phyloP scores from a whole-genome alignment of 495 filamentous ascomycete genomes.

The Collariella sp. region DNA sequence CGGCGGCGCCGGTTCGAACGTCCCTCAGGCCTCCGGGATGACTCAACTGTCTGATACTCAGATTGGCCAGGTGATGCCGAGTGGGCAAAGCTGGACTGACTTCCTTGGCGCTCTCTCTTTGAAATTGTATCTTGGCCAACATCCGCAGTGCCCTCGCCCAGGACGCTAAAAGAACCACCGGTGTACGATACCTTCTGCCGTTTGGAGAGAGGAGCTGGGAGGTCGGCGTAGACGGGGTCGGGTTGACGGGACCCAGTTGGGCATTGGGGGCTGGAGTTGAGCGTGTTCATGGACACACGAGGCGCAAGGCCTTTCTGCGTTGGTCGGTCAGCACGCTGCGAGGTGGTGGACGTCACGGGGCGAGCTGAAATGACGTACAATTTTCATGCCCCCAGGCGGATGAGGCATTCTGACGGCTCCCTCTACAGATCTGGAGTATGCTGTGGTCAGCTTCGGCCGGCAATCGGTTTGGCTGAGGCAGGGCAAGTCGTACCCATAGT shows the following conservation, averaged over 20 bases:
- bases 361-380: not conserved
- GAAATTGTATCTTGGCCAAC: constrained; percentile 13
- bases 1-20: constrained; percentile 9
- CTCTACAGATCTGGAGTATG: constrained; percentile 15
- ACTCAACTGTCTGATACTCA: constrained; percentile 20
- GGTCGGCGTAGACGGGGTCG: not conserved
- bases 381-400: not conserved
- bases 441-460: constrained; percentile 2
- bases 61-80: constrained; percentile 1
- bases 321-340: not conserved
- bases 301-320: not conserved
- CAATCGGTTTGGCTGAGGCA: not conserved
- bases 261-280: constrained; percentile 1
- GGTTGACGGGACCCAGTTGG: not conserved
- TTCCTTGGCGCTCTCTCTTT: constrained; percentile 6
- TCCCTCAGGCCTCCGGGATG: not conserved
- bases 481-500: constrained; percentile 25
- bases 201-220: constrained; percentile 18
- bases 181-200: constrained; percentile 18
- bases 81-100: constrained; percentile 15
- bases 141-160: constrained; percentile 16
- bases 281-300: constrained; percentile 3
- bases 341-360: not conserved
- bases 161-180: not conserved
- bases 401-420: constrained; percentile 16